phyloP scores from a whole-genome alignment of 768 basidiomycete genomes.

The Suillus subalutaceus region DNA sequence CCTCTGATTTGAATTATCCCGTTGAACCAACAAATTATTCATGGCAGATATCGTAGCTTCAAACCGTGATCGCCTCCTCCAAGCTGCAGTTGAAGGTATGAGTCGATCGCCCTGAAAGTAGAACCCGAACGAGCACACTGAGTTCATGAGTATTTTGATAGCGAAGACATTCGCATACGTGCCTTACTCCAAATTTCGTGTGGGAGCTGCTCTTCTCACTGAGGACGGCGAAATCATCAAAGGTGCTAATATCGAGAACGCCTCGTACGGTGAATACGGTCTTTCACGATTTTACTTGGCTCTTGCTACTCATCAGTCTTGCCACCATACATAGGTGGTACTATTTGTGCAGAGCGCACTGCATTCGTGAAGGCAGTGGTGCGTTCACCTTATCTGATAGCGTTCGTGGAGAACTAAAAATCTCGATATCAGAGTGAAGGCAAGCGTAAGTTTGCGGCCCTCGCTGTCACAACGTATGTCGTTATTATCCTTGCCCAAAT shows the following conservation, averaged over 20 bases:
- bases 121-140: slow-evolving; percentile 13
- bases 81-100: slow-evolving; percentile 62
- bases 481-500: no score
- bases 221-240: slow-evolving; percentile 72
- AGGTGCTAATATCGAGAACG: slow-evolving; percentile 94
- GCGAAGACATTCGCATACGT: slow-evolving; percentile 75
- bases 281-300: slow-evolving; percentile 2
- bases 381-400: slow-evolving; percentile 32
- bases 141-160: slow-evolving; percentile 28
- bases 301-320: slow-evolving; percentile 3
- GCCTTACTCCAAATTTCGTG: slow-evolving; percentile 90
- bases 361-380: slow-evolving; percentile 95
- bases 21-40: not conserved
- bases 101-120: not conserved
- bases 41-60: slow-evolving; percentile 39
- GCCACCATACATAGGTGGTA: slow-evolving; percentile 56
- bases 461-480: slow-evolving; percentile 81
- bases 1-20: not conserved
- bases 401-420: not conserved
- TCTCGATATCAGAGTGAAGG: slow-evolving; percentile 71
- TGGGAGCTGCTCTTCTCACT: slow-evolving; percentile 84
- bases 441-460: slow-evolving; percentile 63
- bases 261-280: slow-evolving; percentile 72
- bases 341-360: slow-evolving; percentile 94
- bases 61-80: slow-evolving; percentile 52